A percentile compares a stretch with the other conserved stretches of the same genome.
phyloP scores from a whole-genome alignment of 192 early-diverging fungal species.

The Backusella macrospora region DNA sequence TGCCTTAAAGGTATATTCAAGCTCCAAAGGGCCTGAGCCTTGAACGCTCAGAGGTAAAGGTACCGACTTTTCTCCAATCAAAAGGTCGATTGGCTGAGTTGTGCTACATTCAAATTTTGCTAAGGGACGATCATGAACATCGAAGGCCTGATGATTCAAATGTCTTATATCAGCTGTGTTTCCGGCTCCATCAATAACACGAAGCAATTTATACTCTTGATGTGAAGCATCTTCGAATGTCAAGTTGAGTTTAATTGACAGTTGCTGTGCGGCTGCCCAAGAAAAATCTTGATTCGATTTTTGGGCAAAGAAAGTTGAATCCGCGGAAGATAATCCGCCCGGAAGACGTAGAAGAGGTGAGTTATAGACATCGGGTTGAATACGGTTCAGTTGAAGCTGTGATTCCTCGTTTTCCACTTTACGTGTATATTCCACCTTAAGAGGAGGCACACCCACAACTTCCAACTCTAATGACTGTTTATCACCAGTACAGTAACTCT shows the following conservation, averaged over 20 bases:
- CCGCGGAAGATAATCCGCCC: constrained; percentile 4
- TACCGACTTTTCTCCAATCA: constrained; percentile 25
- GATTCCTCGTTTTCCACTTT: background rate
- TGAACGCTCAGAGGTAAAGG: constrained; percentile 23
- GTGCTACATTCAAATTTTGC: constrained; percentile 41
- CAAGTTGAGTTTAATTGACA: constrained; percentile 39
- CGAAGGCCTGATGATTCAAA: constrained; percentile 4
- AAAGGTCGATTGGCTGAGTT: constrained; percentile 29
- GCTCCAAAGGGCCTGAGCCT: constrained; percentile 28
- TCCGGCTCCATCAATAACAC: constrained; percentile 41
- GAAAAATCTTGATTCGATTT: constrained; percentile 18
- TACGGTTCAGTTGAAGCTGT: constrained; percentile 35
- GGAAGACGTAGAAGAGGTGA: constrained; percentile 22
- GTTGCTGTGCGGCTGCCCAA: constrained; percentile 39
- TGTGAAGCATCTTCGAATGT: constrained; percentile 30
- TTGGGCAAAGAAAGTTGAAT: constrained; percentile 10
- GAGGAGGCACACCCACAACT: constrained; percentile 47
- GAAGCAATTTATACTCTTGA: constrained; percentile 30
- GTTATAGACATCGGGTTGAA: constrained; percentile 31
- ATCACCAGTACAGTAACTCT: constrained; percentile 38
- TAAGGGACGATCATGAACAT: constrained; percentile 35
- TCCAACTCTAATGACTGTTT: constrained; percentile 30
- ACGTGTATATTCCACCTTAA: constrained; percentile 39
- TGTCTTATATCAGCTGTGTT: constrained; percentile 29
- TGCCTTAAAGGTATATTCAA: constrained; percentile 21